A percentile compares a stretch with the other conserved stretches of the same genome.
Evolutionary conservation across 352 stramenopile genomes (phyloP).

Genomic region (Pythium coloratum): DNA sequence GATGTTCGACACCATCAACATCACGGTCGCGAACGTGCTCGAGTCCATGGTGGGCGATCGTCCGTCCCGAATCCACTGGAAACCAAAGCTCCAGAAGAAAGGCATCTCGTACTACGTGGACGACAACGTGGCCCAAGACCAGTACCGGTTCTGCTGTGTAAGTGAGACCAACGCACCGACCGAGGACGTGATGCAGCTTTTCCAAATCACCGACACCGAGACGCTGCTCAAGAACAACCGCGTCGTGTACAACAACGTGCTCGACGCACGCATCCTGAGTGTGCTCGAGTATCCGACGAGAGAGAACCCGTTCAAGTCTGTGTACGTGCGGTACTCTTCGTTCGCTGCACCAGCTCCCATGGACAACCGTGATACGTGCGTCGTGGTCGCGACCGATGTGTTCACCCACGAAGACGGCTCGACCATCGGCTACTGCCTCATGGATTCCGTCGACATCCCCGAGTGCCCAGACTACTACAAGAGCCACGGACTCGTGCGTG

Average conservation of each 20-base stretch:
- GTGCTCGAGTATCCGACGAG: constrained; percentile 42
- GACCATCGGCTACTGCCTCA: constrained; percentile 60
- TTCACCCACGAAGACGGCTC: constrained; percentile 39
- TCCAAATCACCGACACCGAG: constrained; percentile 40
- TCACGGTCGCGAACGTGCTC: constrained; percentile 45
- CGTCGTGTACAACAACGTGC: constrained; percentile 46
- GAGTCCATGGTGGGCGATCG: constrained; percentile 44
- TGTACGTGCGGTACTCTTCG: constrained; percentile 36
- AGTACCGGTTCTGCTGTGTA: constrained; percentile 61
- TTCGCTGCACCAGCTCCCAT: constrained; percentile 34
- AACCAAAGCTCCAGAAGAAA: constrained; percentile 44
- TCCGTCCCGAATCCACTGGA: constrained; percentile 39
- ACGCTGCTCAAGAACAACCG: constrained; percentile 43
- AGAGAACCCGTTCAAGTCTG: constrained; percentile 38
- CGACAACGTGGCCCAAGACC: constrained; percentile 35
- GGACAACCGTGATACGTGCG: constrained; percentile 42
- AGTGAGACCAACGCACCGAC: constrained; percentile 35
- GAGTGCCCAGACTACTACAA: constrained; percentile 22
- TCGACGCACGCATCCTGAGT: constrained; percentile 43
- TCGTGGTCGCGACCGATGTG: constrained; percentile 37
- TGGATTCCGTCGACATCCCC: constrained; percentile 49
- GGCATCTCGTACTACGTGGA: constrained; percentile 57
- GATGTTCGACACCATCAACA: constrained; percentile 22
- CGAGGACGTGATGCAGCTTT: constrained; percentile 54
- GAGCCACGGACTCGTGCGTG: constrained; percentile 27